These are phyloP conservation scores for Arthrobotrys entomopaga DNA, from an alignment of 2,329 filamentous ascomycete species.

Conservation along the genomic window DNA sequence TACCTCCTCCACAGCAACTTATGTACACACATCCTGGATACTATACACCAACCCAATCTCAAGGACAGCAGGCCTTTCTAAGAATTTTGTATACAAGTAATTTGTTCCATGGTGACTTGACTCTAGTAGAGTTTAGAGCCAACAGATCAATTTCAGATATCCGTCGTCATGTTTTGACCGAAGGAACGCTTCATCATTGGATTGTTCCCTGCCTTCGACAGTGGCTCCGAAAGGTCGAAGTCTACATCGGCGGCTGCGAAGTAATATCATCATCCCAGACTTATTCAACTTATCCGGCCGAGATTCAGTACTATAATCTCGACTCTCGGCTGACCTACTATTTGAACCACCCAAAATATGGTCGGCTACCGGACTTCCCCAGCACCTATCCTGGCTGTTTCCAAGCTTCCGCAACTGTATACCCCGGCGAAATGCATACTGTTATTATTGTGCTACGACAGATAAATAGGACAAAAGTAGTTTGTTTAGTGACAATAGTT, in stretches of 20 bases:
- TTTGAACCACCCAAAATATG: slow-evolving; percentile 6
- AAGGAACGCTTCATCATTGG: background rate
- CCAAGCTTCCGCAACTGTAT: background rate
- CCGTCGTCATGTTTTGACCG: background rate
- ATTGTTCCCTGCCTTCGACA: background rate
- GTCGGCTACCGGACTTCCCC: background rate
- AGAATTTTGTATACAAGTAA: slow-evolving; percentile 4
- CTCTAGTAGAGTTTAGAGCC: background rate
- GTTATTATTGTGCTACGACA: slow-evolving; percentile 1
- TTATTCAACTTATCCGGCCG: background rate
- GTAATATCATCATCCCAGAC: background rate
- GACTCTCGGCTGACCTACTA: slow-evolving; percentile 9
- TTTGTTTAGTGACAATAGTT: background rate
- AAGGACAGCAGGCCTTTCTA: background rate
- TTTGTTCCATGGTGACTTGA: background rate
- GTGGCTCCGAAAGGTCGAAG: slow-evolving; percentile 5
- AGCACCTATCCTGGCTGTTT: background rate
- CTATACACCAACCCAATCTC: background rate
- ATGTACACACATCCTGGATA: background rate
- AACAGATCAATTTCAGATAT: background rate
- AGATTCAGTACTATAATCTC: background rate
- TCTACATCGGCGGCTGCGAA: background rate
- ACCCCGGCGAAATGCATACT: background rate
- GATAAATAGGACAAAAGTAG: background rate
- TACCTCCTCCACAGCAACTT: background rate